These are phyloP conservation scores for Blumeria hordei DNA, from an alignment of 2,329 filamentous ascomycete genomes.

Conservation along the genomic window DNA sequence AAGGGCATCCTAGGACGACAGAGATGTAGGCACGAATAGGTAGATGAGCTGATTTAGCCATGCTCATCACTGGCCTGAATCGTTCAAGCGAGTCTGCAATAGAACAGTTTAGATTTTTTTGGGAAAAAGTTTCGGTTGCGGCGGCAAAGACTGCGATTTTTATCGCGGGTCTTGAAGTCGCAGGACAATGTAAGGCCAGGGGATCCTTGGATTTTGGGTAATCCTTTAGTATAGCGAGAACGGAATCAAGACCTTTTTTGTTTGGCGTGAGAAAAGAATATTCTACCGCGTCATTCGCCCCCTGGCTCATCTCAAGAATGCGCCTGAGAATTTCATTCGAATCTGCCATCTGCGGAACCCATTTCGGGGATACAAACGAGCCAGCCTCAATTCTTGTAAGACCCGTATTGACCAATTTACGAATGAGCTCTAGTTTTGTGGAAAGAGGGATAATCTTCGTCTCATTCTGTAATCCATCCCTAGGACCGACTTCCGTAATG, in stretches of 20 bases:
- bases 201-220: conserved; percentile 17
- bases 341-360: conserved; percentile 72
- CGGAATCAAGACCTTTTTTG: conserved; percentile 42
- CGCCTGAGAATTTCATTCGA: conserved; percentile 51
- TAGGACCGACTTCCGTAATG: conserved; percentile 64
- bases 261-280: conserved; percentile 72
- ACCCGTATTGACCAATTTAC: conserved; percentile 42
- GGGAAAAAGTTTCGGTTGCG: conserved; percentile 58
- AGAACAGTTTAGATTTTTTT: conserved; percentile 61
- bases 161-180: conserved; percentile 20
- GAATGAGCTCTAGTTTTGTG: conserved; percentile 56
- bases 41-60: conserved; percentile 38
- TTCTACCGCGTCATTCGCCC: conserved; percentile 31
- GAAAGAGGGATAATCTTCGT: conserved; percentile 42
- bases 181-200: conserved; percentile 22
- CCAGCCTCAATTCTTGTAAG: conserved; percentile 55
- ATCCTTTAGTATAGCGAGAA: conserved; percentile 26
- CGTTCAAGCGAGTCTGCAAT: conserved; percentile 48
- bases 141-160: conserved; percentile 64
- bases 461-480: conserved; percentile 76
- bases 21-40: conserved; percentile 60
- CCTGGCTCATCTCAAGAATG: conserved; percentile 31
- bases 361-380: conserved; percentile 64
- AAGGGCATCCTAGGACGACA: conserved; percentile 60
- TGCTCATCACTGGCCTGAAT: conserved; percentile 45